Conservation (phyloP, 2,329 filamentous ascomycete genomes). For the Periconia digitata region DNA sequence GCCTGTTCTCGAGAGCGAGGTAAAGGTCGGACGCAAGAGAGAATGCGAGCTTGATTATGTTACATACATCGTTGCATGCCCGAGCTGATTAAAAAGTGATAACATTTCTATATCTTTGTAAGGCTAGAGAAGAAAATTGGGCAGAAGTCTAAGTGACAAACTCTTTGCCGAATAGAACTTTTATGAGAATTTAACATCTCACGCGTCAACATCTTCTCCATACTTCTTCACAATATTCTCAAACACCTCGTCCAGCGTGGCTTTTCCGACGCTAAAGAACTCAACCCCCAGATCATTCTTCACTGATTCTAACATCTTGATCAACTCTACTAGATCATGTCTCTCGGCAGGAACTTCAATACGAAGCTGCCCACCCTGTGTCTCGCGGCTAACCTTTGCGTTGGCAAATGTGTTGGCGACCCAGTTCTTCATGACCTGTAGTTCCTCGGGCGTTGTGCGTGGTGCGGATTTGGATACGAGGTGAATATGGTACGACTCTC, state of each 20-base stretch:
- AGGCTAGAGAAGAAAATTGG: not conserved
- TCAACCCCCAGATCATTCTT: slow-evolving; percentile 71
- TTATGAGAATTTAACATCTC: not conserved
- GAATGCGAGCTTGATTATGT: no score
- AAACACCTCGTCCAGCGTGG: slow-evolving; percentile 90
- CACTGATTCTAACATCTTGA: slow-evolving; percentile 71
- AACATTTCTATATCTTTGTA: no score
- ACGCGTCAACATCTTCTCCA: slow-evolving; percentile 57
- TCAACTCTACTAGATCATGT: slow-evolving; percentile 65
- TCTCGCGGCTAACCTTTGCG: slow-evolving; percentile 69
- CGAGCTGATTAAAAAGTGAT: no score
- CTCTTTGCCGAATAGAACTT: no score
- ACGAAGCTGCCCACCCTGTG: slow-evolving; percentile 79
- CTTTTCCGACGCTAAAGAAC: slow-evolving; percentile 84
- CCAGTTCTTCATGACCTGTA: slow-evolving; percentile 67
- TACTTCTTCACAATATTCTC: slow-evolving; percentile 79
- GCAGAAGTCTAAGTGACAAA: no score
- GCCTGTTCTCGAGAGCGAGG: no score
- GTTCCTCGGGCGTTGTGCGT: slow-evolving; percentile 69
- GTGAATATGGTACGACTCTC: slow-evolving; percentile 78
- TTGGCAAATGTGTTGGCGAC: slow-evolving; percentile 62
- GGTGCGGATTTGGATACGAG: slow-evolving; percentile 75
- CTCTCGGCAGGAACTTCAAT: slow-evolving; percentile 66
- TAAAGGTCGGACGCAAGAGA: no score
- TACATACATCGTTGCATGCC: no score